Evolutionary conservation across 2,329 filamentous ascomycete genomes (phyloP).

Genomic region (Aspergillus aculeatus): DNA sequence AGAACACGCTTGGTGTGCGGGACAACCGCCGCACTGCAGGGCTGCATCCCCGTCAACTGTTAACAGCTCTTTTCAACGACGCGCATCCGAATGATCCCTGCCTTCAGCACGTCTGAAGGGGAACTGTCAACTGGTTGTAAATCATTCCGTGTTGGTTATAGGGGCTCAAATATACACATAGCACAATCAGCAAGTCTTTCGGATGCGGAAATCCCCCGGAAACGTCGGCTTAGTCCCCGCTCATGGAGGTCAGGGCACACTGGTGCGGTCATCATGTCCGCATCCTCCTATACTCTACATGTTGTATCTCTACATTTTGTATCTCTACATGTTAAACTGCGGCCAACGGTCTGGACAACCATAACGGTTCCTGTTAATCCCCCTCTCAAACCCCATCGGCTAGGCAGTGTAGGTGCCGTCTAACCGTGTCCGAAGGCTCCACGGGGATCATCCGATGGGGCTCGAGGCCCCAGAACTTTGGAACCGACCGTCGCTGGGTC

Average conservation of each 20-base stretch:
- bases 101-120: background rate
- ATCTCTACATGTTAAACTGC: background rate
- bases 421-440: constrained; percentile 14
- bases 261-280: background rate
- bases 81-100: background rate
- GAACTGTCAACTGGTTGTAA: background rate
- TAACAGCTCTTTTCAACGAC: background rate
- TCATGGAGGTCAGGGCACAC: background rate
- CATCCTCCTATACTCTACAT: background rate
- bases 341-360: background rate
- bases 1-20: background rate
- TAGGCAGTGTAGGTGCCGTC: background rate
- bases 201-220: background rate
- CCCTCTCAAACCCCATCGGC: background rate
- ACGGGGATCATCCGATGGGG: constrained; percentile 17
- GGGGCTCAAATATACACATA: background rate
- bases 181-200: background rate
- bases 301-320: no score
- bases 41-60: background rate
- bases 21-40: background rate
- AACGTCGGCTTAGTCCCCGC: background rate
- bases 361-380: background rate
- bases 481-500: constrained; percentile 10
- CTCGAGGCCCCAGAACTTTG: constrained; percentile 7
- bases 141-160: background rate